These are phyloP conservation scores for Botrytis squamosa DNA, from an alignment of 2,329 filamentous ascomycete genomes.

Conservation along the genomic window DNA sequence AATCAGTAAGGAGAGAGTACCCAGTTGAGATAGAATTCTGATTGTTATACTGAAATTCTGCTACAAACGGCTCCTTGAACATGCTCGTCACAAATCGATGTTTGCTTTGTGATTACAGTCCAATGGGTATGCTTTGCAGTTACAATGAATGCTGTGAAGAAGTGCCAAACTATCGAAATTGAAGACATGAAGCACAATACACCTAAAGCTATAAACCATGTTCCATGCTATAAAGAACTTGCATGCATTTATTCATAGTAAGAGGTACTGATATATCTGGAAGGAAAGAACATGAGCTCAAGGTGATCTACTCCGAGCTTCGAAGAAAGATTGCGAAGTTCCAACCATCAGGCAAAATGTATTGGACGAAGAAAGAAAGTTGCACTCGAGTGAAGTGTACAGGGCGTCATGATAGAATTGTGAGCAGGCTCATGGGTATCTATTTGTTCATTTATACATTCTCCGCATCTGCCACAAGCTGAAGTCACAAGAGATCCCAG, in stretches of 20 bases:
- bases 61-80: neutral
- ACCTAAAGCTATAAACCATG: neutral
- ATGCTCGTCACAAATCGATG: neutral
- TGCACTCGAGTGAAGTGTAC: neutral
- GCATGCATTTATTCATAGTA: neutral
- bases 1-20: neutral
- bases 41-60: neutral
- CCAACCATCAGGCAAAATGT: neutral
- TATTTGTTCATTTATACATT: neutral
- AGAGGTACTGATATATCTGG: neutral
- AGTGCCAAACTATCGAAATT: neutral
- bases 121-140: neutral
- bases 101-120: too few relatives aligned
- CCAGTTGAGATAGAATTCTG: neutral
- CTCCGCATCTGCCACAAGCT: neutral
- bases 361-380: neutral
- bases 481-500: neutral
- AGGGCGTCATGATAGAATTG: neutral
- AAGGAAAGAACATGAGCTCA: neutral
- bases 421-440: neutral
- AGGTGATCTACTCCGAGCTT: neutral
- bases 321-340: neutral
- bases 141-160: too few relatives aligned
- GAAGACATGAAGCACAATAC: neutral
- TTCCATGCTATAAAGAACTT: neutral